Evolutionary conservation across 768 basidiomycete species (phyloP).

Genomic region (Cystobasidiopsis lactophilus): DNA sequence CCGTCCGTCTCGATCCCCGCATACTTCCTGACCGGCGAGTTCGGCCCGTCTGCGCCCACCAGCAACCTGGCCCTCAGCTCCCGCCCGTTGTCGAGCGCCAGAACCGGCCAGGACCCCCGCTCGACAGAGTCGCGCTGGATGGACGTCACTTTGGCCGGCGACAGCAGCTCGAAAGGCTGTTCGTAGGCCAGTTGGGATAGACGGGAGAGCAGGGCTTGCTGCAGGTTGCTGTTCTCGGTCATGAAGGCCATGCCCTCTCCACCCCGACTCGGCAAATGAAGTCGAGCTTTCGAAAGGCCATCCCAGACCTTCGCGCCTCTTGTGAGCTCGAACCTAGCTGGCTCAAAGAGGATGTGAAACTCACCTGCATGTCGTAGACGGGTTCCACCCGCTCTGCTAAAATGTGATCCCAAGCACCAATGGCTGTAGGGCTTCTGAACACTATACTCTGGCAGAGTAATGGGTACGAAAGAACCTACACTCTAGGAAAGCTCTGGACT

Average conservation of each 20-base stretch:
- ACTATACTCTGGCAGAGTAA: neutral
- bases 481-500: slow-evolving; percentile 23
- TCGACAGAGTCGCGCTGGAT: slow-evolving; percentile 36
- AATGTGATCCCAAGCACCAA: slow-evolving; percentile 64
- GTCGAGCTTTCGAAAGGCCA: slow-evolving; percentile 57
- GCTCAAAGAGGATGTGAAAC: slow-evolving; percentile 22
- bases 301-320: slow-evolving; percentile 58
- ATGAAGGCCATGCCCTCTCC: slow-evolving; percentile 64
- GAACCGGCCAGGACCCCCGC: slow-evolving; percentile 53
- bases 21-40: slow-evolving; percentile 74
- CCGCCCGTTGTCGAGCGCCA: slow-evolving; percentile 51
- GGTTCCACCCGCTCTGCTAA: slow-evolving; percentile 44
- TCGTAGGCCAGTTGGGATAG: slow-evolving; percentile 28
- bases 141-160: slow-evolving; percentile 48
- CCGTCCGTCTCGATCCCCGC: slow-evolving; percentile 70
- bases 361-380: slow-evolving; percentile 62
- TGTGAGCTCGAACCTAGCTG: neutral
- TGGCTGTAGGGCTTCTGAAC: slow-evolving; percentile 31
- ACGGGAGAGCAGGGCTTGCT: slow-evolving; percentile 52
- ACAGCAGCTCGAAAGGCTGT: slow-evolving; percentile 36
- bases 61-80: slow-evolving; percentile 14
- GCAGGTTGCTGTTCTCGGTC: slow-evolving; percentile 82
- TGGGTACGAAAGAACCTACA: slow-evolving; percentile 16
- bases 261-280: slow-evolving; percentile 43
- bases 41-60: slow-evolving; percentile 89